Base-by-base conservation (phyloP, 306 rosid species). In the Castanea mollissima region DNA sequence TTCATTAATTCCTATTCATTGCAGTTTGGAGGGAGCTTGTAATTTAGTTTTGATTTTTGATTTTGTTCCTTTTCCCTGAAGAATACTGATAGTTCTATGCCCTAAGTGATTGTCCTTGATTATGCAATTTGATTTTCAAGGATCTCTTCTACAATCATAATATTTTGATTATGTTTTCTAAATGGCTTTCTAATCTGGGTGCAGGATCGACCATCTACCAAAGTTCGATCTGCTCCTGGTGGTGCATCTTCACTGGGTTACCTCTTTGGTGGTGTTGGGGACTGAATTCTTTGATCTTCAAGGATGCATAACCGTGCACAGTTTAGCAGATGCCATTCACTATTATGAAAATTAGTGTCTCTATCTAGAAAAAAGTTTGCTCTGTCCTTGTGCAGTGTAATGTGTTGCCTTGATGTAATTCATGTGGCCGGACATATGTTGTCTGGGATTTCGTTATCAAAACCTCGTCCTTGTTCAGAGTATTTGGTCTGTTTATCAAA, bases 201-300 rank as follows among this genome's bases (percentile, higher is more conserved):
- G 86, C 85, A 92, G 97, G 92, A 92, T 83, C 97, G 97, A 41
- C 93, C 97, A 60, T 92, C 93, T 4, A 92, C 94, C 59, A 90
- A 92, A 84, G 97, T 92, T 83, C 93, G 87, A 72, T 82, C 97
- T 21, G 93, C 90, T 18, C 97, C 94, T 0, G 97, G 97, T 7
- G 97, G 97, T 1, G 94, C 94, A 83, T 90, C 97, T 67, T 92
- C 97, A 51, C 80, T 92, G 77, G 89, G 70, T 16, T 92, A 92
- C 83, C 92, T 92, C 84, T 92, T 92, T 74, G 97, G 97, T 49
- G 90, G 81, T 59, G 69, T 51, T 71, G 81, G 89, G 79, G 90
- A 90, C 49, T 87, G 82, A 82, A 35, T 70, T 67, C 34, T 29
- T 64, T 63, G 55, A 65, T 68, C n/a, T 52, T 51, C 16, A 31